Base-by-base conservation (phyloP, 495 filamentous ascomycete species). In the Penicillium taxi region DNA sequence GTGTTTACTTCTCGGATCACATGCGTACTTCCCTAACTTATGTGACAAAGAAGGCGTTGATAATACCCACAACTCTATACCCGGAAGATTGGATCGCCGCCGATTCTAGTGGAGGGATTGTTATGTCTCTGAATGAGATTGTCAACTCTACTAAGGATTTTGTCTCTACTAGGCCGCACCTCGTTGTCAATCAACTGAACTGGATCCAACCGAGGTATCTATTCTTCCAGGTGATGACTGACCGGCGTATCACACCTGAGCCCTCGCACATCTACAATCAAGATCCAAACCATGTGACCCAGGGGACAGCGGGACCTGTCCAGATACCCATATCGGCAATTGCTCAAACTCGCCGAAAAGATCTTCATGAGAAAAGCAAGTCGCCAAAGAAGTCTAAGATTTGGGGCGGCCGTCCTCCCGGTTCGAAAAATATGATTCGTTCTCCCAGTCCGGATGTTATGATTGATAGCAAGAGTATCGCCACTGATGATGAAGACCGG, bases 181-280 rank as follows among this genome's bases (percentile, higher is more conserved):
- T 82, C 21, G 90, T 95, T 11, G 81, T 96, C 2, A 54, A 70
- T 4, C 69, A 86, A 22, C 61, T 82, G 9, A 82, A 93, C 44
- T 96, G 90, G 90, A 89, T 93, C 41, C 89, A 94, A 50, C 83
- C 84, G 15, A 72, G 90, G 39, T 96, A 94, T 58, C 67, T 96
- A 2, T 88, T 95, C 33, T n/a, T n/a, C 22, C 21, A 2, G 9
- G 20, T 9, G 20, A 15, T 17, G 20, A 25, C 12, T 25, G 0
- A 2, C n/a, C n/a, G n/a, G n/a, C n/a, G n/a, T n/a, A n/a, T n/a
- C n/a, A n/a, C n/a, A n/a, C 13, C n/a, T 1, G 7, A 27, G 12
- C 16, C 12, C 12, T 5, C 24, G 14, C 8, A 12, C 9, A 9
- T 65, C 11, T 73, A 74, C 37, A 36, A 57, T 0, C 81, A 84